Percentiles rank a stretch among this genome's conserved stretches.
Conservation (phyloP, 805 yeast genomes). For the Saccharomycopsis selenospora region DNA sequence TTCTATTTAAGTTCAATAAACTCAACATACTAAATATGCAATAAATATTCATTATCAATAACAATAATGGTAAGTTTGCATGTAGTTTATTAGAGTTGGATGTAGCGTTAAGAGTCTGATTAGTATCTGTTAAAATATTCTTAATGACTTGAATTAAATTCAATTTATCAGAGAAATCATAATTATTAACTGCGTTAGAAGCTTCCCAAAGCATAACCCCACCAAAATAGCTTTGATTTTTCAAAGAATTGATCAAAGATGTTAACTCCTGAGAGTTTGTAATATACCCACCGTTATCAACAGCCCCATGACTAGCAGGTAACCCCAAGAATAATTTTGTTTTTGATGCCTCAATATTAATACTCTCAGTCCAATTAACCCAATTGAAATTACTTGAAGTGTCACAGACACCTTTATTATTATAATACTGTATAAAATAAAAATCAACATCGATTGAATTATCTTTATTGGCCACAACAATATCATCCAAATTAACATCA, state of each 20-base stretch:
- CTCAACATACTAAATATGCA: not conserved
- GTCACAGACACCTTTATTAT: constrained; percentile 60
- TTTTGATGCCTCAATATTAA: constrained; percentile 63
- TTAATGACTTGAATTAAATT: not conserved
- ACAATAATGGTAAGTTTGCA: too few relatives aligned
- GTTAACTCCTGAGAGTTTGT: constrained; percentile 28
- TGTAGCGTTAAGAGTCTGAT: too few relatives aligned
- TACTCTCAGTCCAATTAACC: constrained; percentile 58
- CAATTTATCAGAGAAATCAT: not conserved
- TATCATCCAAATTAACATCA: constrained; percentile 44
- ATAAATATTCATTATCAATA: too few relatives aligned
- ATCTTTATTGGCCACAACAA: constrained; percentile 35
- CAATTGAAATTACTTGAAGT: constrained; percentile 44
- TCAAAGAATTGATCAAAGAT: constrained; percentile 4
- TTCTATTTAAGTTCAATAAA: not conserved
- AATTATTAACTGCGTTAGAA: constrained; percentile 8
- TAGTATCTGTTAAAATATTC: not conserved
- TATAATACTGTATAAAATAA: constrained; percentile 69
- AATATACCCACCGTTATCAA: constrained; percentile 39
- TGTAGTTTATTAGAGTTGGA: too few relatives aligned
- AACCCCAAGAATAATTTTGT: constrained; percentile 69
- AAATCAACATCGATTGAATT: constrained; percentile 55
- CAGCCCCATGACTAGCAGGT: constrained; percentile 40
- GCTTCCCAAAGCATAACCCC: constrained; percentile 20
- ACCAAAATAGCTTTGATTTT: constrained; percentile 4